Conservation (phyloP, 192 early-diverging fungal genomes). For the Backusella circina region DNA sequence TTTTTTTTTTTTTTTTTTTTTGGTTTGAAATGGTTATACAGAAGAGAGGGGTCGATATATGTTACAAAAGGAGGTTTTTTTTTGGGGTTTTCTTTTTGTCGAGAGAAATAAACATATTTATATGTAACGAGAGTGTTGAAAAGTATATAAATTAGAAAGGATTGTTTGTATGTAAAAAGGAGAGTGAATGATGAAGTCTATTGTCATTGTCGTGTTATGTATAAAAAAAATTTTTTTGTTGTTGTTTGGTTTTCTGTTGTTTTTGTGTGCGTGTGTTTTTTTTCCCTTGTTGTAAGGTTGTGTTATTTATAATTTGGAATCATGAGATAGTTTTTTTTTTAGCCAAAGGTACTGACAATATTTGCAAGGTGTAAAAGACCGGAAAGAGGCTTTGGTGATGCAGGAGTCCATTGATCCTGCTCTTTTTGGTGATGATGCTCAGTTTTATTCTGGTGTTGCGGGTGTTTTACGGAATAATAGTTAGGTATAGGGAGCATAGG, state of each 20-base stretch:
- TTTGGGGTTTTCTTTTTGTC: background rate
- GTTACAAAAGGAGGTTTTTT: slow-evolving; percentile 2
- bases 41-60: background rate
- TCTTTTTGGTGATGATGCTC: slow-evolving; percentile 6
- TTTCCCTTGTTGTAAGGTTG: too few relatives aligned
- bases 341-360: slow-evolving; percentile 17
- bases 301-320: too few relatives aligned
- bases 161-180: background rate
- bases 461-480: background rate
- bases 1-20: slow-evolving; percentile 7
- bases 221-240: background rate
- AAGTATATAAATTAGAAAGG: background rate
- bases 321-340: background rate
- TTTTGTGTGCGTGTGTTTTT: background rate
- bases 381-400: slow-evolving; percentile 4
- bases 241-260: background rate
- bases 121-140: background rate
- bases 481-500: background rate
- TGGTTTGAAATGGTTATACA: slow-evolving; percentile 7
- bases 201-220: background rate
- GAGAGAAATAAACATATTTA: background rate
- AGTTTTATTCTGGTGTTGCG: background rate
- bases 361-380: slow-evolving; percentile 8
- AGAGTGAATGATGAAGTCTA: background rate
- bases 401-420: background rate